phyloP scores from a whole-genome alignment of 176 grass and related monocot genomes.

The Zoysia pacifica region DNA sequence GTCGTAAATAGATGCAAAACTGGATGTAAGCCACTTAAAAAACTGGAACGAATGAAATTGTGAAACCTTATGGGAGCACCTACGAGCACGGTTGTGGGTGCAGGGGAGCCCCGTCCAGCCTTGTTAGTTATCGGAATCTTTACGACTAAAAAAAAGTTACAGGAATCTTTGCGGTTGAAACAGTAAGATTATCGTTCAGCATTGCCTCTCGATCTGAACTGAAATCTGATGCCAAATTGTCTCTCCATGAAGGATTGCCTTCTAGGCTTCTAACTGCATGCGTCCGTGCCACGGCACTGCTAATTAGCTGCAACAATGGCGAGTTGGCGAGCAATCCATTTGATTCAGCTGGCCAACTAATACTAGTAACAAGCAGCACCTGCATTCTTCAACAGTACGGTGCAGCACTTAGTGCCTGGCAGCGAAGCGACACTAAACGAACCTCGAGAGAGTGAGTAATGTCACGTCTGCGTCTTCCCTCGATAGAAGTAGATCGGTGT shows the following conservation, averaged over 20 bases:
- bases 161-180: not conserved
- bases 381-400: not conserved
- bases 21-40: no score
- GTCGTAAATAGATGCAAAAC: no score
- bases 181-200: no score
- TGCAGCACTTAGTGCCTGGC: not conserved
- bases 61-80: no score
- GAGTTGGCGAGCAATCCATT: not conserved
- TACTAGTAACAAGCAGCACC: not conserved
- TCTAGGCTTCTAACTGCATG: not conserved
- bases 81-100: no score
- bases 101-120: no score
- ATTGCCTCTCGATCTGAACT: no score
- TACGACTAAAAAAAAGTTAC: no score
- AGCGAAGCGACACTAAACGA: not conserved
- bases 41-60: no score
- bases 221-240: not conserved
- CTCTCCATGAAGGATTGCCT: not conserved
- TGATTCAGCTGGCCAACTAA: not conserved
- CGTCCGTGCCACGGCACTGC: constrained; percentile 31
- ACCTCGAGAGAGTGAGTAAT: not conserved
- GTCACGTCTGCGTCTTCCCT: no score
- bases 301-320: constrained; percentile 2
- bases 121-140: not conserved
- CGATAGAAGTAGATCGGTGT: no score